These are phyloP conservation scores for Geranium rotundifolium DNA, from an alignment of 345 rosid species.

Conservation along the genomic window DNA sequence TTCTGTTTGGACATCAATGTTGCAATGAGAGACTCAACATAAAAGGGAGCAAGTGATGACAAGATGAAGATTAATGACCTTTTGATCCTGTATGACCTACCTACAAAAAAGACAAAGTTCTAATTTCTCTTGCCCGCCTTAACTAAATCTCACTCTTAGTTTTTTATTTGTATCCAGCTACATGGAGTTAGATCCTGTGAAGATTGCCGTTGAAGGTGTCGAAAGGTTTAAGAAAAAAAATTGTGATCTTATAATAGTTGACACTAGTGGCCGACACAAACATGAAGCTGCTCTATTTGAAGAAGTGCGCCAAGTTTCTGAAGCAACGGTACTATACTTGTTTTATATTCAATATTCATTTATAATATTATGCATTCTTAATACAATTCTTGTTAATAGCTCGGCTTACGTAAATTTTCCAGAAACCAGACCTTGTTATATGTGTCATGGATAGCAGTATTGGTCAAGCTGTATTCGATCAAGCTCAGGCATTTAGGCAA, in stretches of 20 bases:
- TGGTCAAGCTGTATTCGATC: constrained; percentile 93
- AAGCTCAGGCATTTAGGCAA: constrained; percentile 89
- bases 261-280: constrained; percentile 92
- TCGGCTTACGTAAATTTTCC: constrained; percentile 12
- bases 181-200: constrained; percentile 89
- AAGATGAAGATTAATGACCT: neutral
- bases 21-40: neutral
- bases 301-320: constrained; percentile 97
- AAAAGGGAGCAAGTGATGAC: neutral
- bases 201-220: constrained; percentile 87
- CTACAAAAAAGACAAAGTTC: neutral
- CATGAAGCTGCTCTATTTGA: constrained; percentile 96
- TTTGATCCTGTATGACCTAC: neutral
- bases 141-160: neutral
- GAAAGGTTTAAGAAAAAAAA: constrained; percentile 84
- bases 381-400: neutral
- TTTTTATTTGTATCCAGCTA: constrained; percentile 38
- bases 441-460: constrained; percentile 96
- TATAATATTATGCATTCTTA: constrained; percentile 3
- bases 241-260: constrained; percentile 87
- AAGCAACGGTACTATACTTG: constrained; percentile 57
- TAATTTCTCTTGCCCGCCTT: too few species aligned
- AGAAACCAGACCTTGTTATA: constrained; percentile 92
- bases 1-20: too few species aligned
- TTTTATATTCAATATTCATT: constrained; percentile 1